These are phyloP conservation scores for Zasmidium citrigriseum DNA, from an alignment of 2,329 filamentous ascomycete species.

Conservation along the genomic window DNA sequence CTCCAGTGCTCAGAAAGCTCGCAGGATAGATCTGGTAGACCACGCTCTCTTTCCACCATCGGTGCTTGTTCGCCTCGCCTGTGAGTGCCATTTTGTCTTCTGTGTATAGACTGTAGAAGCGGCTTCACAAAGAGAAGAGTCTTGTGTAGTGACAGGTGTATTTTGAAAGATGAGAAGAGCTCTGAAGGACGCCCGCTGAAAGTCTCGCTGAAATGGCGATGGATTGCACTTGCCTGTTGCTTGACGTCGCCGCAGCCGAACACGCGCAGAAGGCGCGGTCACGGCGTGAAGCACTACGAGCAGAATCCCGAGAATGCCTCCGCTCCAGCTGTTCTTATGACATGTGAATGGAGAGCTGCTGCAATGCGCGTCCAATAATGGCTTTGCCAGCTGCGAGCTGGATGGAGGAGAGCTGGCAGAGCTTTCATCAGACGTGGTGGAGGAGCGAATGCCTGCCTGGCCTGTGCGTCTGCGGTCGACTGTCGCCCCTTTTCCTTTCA, in stretches of 20 bases:
- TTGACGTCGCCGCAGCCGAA: background rate
- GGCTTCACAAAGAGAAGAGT: background rate
- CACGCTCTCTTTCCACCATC: slow-evolving; percentile 43
- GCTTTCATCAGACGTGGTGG: background rate
- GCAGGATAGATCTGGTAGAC: slow-evolving; percentile 59
- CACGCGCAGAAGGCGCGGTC: background rate
- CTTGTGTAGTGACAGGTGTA: background rate
- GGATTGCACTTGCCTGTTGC: background rate
- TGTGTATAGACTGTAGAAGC: background rate
- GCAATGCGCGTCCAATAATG: background rate
- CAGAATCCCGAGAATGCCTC: background rate
- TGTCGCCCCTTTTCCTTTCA: too few species aligned
- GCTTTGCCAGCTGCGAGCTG: background rate
- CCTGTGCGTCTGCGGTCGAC: too few species aligned
- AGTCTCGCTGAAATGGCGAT: background rate
- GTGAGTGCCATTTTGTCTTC: background rate
- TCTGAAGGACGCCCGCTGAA: background rate
- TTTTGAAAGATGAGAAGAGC: background rate
- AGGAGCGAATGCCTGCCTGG: too few species aligned
- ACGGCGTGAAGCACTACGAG: background rate
- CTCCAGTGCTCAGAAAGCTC: slow-evolving; percentile 59
- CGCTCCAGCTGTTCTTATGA: background rate
- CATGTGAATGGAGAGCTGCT: background rate
- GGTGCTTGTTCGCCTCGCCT: background rate
- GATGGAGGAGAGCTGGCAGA: background rate